Percentiles rank a stretch among this genome's conserved stretches.
Conservation (phyloP, 192 early-diverging fungal species). For the Cetraspora pellucida region DNA sequence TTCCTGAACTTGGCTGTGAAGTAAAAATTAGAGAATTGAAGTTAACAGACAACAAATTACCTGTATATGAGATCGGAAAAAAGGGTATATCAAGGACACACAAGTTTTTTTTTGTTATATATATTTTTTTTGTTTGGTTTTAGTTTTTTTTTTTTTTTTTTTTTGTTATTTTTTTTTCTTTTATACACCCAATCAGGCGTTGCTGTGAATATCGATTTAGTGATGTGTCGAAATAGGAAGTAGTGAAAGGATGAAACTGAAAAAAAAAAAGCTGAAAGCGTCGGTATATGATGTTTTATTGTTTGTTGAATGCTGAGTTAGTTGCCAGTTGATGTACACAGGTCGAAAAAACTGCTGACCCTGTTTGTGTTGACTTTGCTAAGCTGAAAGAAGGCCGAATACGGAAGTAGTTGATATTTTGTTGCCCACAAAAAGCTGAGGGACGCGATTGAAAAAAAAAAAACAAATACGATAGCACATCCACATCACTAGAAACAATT, state of each 20-base stretch:
- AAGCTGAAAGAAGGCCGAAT: conserved; percentile 24
- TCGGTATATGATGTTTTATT: conserved; percentile 30
- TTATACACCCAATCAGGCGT: too few relatives aligned
- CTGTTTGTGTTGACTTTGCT: conserved; percentile 28
- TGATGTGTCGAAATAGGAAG: background rate
- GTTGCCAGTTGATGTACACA: conserved; percentile 33
- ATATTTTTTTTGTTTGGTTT: too few relatives aligned
- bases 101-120: too few relatives aligned
- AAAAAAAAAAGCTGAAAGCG: conserved; percentile 23
- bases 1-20: too few relatives aligned
- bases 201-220: too few relatives aligned
- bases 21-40: too few relatives aligned
- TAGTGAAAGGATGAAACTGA: conserved; percentile 19
- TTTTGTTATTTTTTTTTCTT: too few relatives aligned
- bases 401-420: conserved; percentile 4
- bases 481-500: conserved; percentile 6
- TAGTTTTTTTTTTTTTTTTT: too few relatives aligned
- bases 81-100: too few relatives aligned
- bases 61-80: too few relatives aligned
- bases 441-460: conserved; percentile 12
- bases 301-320: conserved; percentile 27
- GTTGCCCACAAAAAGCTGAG: conserved; percentile 13
- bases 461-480: conserved; percentile 24
- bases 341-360: conserved; percentile 29
- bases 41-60: too few relatives aligned